phyloP scores from a whole-genome alignment of 2,329 filamentous ascomycete species.

The Penicillium brasilianum region DNA sequence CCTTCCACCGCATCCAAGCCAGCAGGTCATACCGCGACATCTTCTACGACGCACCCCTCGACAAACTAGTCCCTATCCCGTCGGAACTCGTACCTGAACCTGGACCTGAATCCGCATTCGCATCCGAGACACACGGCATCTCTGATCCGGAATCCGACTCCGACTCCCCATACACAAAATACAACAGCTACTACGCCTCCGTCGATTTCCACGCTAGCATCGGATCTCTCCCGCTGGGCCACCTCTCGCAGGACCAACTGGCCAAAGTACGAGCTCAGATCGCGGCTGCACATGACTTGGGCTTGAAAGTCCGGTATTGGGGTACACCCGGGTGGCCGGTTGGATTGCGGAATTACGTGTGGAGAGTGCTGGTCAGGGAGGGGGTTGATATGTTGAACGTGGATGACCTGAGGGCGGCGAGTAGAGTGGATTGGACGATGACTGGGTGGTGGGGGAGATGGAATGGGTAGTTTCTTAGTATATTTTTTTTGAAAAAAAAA shows the following conservation, averaged over 20 bases:
- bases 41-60: constrained; percentile 57
- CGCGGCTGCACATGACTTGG: constrained; percentile 54
- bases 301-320: constrained; percentile 66
- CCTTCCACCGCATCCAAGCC: constrained; percentile 45
- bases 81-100: neutral
- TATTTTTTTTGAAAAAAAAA: no score
- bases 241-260: constrained; percentile 54
- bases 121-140: neutral
- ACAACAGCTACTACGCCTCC: constrained; percentile 71
- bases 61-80: constrained; percentile 22
- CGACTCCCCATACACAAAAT: constrained; percentile 48
- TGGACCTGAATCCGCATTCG: neutral
- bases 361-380: constrained; percentile 60
- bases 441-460: constrained; percentile 20
- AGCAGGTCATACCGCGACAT: constrained; percentile 53
- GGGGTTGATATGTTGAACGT: constrained; percentile 67
- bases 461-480: neutral
- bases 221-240: constrained; percentile 56
- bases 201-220: constrained; percentile 61
- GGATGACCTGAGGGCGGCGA: constrained; percentile 61
- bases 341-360: constrained; percentile 59
- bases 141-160: neutral
- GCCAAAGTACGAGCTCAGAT: constrained; percentile 54
- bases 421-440: constrained; percentile 47
- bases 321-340: constrained; percentile 63